Evolutionary conservation across 257 asterid genomes (phyloP), one percentile per base, ranked within the genome.

Genomic region (Petunia axillaris): DNA sequence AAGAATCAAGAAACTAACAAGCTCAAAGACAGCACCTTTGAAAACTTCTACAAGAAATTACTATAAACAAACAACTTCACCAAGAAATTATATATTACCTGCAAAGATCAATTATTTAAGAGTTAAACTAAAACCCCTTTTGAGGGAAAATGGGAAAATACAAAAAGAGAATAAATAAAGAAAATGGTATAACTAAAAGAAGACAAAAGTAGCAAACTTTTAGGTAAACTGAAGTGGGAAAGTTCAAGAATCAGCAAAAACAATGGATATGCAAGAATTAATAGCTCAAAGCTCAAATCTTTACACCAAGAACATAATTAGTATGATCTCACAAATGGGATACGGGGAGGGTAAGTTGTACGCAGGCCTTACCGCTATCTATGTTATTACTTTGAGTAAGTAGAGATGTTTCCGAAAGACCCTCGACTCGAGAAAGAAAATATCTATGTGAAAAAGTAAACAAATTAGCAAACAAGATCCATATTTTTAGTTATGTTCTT

Each of bases 1-100:
- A 79, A 79, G 74, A 80, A 41, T 82, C 82, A 81, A 77, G 60
- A 75, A 41, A 84, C 68, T 64, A n/a, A 58, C 35, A 3, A 44
- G 4, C 48, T 38, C 81, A 35, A 71, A 78, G n/a, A 78, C 38
- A 52, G 60, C 50, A 78, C 60, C 54, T 36, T 62, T 35, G 14
- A 5, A 1, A 40, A 14, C 44, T 40, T 44, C 1, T 16, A 43
- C 43, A 64, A 64, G 36, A 0, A 39, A 39, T 65, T 39, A 39
- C 73, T 0, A 76, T 55, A 36, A 76, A 25, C 68, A 38, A 53
- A 39, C 44, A 78, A 62, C 75, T 44, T 38, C 50, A 63, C 46
- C 74, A 64, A 77, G 57, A 78, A 64, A 46, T 15, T 11, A 46
- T 52, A 41, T 41, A 64, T 35, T 64, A 57, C 57, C 68, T 77